These are phyloP conservation scores for Raphanus sativus DNA, from an alignment of 345 rosid genomes.

Conservation along the genomic window DNA sequence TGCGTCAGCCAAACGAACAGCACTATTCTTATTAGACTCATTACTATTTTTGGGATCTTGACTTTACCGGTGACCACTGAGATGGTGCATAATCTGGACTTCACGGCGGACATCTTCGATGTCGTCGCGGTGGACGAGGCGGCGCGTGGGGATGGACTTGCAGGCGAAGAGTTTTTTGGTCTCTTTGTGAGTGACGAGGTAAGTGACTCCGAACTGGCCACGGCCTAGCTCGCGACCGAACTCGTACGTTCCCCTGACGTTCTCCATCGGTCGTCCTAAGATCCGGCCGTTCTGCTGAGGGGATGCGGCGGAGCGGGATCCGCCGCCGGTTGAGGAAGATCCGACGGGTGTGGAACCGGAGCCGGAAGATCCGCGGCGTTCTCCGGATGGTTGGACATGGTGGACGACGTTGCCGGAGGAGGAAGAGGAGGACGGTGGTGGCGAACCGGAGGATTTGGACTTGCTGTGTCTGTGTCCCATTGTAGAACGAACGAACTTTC, in stretches of 20 bases:
- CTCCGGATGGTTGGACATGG: constrained; percentile 28
- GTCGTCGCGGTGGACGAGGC: constrained; percentile 75
- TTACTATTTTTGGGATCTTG: no score
- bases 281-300: constrained; percentile 62
- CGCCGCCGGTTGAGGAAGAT: constrained; percentile 21
- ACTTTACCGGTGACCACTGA: constrained; percentile 81
- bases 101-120: constrained; percentile 90
- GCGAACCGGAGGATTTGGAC: constrained; percentile 38
- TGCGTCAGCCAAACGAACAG: no score
- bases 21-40: no score
- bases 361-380: constrained; percentile 29
- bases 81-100: constrained; percentile 98
- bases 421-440: constrained; percentile 43
- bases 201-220: constrained; percentile 94
- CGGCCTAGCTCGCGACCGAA: constrained; percentile 94
- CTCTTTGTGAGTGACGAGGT: constrained; percentile 77
- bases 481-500: constrained; percentile 26
- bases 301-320: constrained; percentile 34
- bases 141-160: constrained; percentile 86
- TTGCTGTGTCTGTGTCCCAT: constrained; percentile 43
- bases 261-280: constrained; percentile 84
- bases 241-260: constrained; percentile 54
- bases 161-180: constrained; percentile 74
- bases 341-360: constrained; percentile 18
- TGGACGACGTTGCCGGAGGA: constrained; percentile 27